These are phyloP conservation scores for Aspergillus incahuasiensis DNA, from an alignment of 495 filamentous ascomycete species.

Conservation along the genomic window DNA sequence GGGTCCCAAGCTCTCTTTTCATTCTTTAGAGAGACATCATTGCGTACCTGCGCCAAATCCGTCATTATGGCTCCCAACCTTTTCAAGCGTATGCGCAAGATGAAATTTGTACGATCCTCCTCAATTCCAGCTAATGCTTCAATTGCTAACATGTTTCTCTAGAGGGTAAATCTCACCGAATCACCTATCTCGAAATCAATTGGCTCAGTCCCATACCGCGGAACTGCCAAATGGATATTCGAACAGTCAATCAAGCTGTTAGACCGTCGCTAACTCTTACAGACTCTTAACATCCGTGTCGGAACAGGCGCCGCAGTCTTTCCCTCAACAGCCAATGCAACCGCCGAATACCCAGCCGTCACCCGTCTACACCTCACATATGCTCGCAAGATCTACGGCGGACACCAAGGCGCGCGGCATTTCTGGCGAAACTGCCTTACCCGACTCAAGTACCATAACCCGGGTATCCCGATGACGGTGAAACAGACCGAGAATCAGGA, in stretches of 20 bases:
- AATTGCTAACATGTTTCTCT: constrained; percentile 10
- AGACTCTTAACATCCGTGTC: constrained; percentile 67
- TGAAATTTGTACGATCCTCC: constrained; percentile 69
- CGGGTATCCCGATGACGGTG: constrained; percentile 75
- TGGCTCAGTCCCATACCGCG: background rate
- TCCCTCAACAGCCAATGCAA: constrained; percentile 45
- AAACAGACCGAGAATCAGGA: constrained; percentile 55
- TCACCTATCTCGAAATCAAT: background rate
- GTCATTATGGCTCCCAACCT: constrained; percentile 71
- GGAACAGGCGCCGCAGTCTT: constrained; percentile 81
- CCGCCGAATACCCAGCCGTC: constrained; percentile 55
- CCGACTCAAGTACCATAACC: constrained; percentile 91
- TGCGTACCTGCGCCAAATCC: constrained; percentile 17
- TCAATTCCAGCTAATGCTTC: constrained; percentile 2
- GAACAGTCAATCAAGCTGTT: background rate
- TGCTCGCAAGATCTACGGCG: constrained; percentile 50
- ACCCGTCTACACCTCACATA: constrained; percentile 82
- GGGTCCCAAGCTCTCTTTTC: background rate
- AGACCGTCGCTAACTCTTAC: constrained; percentile 12
- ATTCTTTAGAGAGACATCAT: background rate
- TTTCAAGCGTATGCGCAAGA: constrained; percentile 69
- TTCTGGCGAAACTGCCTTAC: constrained; percentile 84
- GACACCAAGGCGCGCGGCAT: constrained; percentile 77
- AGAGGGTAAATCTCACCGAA: constrained; percentile 29
- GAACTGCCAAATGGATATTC: too few relatives aligned